These are phyloP conservation scores for Musa troglodytarum DNA, from an alignment of 176 grass and related monocot genomes.

Conservation along the genomic window DNA sequence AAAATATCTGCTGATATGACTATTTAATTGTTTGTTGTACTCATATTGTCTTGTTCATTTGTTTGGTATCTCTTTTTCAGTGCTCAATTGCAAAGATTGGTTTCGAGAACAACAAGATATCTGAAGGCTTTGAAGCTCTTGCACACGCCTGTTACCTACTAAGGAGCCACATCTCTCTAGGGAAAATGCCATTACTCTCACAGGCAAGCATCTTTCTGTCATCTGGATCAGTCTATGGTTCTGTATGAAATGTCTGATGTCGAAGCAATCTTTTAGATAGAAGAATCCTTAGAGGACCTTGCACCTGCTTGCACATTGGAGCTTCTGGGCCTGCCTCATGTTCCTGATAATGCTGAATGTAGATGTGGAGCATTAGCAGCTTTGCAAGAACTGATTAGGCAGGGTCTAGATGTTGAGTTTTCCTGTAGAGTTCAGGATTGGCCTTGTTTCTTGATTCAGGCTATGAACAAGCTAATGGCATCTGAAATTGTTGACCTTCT, in stretches of 20 bases:
- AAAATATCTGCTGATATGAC: not conserved
- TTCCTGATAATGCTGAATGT: slow-evolving; percentile 69
- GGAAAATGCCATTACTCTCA: slow-evolving; percentile 75
- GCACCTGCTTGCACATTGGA: slow-evolving; percentile 93
- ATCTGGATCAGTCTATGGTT: not conserved
- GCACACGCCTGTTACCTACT: slow-evolving; percentile 76
- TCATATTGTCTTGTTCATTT: slow-evolving; percentile 12
- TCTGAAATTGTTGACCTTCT: slow-evolving; percentile 84
- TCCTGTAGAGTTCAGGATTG: slow-evolving; percentile 86
- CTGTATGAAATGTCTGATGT: slow-evolving; percentile 10
- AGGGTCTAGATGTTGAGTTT: slow-evolving; percentile 82
- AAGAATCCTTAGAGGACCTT: slow-evolving; percentile 97
- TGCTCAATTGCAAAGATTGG: slow-evolving; percentile 88
- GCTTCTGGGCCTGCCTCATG: slow-evolving; percentile 53
- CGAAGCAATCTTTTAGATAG: slow-evolving; percentile 52
- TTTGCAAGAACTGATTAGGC: slow-evolving; percentile 79
- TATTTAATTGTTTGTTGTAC: not conserved
- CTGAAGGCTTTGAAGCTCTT: slow-evolving; percentile 89
- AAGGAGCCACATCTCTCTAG: slow-evolving; percentile 73
- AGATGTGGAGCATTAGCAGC: slow-evolving; percentile 79
- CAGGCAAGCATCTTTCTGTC: slow-evolving; percentile 46
- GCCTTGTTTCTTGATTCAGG: slow-evolving; percentile 79
- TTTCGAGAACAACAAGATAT: slow-evolving; percentile 88
- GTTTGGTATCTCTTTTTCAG: slow-evolving; percentile 43
- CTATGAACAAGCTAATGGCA: slow-evolving; percentile 64